phyloP scores from a whole-genome alignment of 2,329 filamentous ascomycete species.

The Cyanodermella asteris region DNA sequence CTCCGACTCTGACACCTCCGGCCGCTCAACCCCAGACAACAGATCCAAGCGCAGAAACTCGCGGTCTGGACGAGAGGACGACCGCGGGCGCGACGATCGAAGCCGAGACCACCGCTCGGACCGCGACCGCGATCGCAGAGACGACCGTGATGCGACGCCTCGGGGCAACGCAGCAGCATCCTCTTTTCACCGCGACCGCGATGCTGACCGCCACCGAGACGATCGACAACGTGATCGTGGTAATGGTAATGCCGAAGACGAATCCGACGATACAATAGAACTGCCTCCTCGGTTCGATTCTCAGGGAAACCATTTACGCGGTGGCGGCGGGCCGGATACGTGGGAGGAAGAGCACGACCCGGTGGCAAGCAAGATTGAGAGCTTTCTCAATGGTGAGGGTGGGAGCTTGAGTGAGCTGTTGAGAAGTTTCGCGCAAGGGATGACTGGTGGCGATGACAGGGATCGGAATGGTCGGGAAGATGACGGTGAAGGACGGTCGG shows the following conservation, averaged over 20 bases:
- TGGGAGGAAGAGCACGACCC: slow-evolving; percentile 14
- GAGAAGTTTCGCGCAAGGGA: slow-evolving; percentile 10
- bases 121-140: neutral
- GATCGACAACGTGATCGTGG: slow-evolving; percentile 11
- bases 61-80: too few relatives aligned
- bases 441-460: slow-evolving; percentile 6
- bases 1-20: too few relatives aligned
- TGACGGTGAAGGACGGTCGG: slow-evolving; percentile 3
- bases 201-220: slow-evolving; percentile 10
- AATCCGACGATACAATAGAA: slow-evolving; percentile 23
- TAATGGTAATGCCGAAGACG: slow-evolving; percentile 8
- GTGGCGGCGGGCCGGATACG: too few relatives aligned
- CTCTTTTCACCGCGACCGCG: slow-evolving; percentile 5
- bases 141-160: slow-evolving; percentile 15
- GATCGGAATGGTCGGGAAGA: slow-evolving; percentile 1
- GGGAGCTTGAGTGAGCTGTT: slow-evolving; percentile 10
- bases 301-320: slow-evolving; percentile 17
- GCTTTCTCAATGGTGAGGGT: slow-evolving; percentile 16
- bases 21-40: too few relatives aligned
- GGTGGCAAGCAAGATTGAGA: slow-evolving; percentile 15
- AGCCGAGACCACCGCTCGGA: neutral
- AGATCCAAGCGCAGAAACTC: too few relatives aligned
- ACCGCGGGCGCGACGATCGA: neutral
- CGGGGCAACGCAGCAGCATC: slow-evolving; percentile 8
- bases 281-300: slow-evolving; percentile 22